phyloP scores from a whole-genome alignment of 257 asterid species.

The Jasminum sambac region DNA sequence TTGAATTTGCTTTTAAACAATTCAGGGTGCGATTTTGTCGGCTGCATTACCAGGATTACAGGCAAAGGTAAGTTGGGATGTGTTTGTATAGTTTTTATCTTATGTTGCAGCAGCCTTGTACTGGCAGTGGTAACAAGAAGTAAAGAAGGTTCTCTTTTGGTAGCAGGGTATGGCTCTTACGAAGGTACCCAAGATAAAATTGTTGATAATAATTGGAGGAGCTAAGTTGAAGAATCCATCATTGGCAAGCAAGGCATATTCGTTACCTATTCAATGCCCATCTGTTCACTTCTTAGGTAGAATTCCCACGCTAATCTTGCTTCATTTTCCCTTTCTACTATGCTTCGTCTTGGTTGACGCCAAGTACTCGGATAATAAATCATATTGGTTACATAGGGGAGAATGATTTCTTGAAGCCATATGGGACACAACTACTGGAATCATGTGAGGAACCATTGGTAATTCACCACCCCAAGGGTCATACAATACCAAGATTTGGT shows the following conservation, averaged over 20 bases:
- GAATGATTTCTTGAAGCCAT: conserved; percentile 58
- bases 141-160: not conserved
- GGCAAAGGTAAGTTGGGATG: conserved; percentile 44
- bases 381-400: conserved; percentile 51
- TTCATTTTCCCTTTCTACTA: not conserved
- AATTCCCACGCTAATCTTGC: not conserved
- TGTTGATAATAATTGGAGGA: conserved; percentile 75
- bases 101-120: not conserved
- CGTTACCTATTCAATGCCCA: conserved; percentile 54
- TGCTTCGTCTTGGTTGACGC: not conserved
- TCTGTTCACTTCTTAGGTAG: conserved; percentile 89
- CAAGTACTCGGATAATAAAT: not conserved
- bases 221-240: conserved; percentile 59
- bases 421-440: conserved; percentile 57
- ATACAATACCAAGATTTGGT: conserved; percentile 87
- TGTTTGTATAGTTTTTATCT: not conserved
- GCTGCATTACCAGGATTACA: conserved; percentile 87
- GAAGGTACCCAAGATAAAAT: conserved; percentile 62
- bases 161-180: conserved; percentile 73
- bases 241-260: conserved; percentile 61
- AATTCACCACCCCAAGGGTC: conserved; percentile 79
- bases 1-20: conserved; percentile 5
- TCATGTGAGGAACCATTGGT: conserved; percentile 71
- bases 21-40: conserved; percentile 86
- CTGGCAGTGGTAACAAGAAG: not conserved